A percentile compares a stretch with the other conserved stretches of the same genome.
These are phyloP conservation scores for Musa troglodytarum DNA, from an alignment of 176 grass and related monocot genomes.

Conservation along the genomic window DNA sequence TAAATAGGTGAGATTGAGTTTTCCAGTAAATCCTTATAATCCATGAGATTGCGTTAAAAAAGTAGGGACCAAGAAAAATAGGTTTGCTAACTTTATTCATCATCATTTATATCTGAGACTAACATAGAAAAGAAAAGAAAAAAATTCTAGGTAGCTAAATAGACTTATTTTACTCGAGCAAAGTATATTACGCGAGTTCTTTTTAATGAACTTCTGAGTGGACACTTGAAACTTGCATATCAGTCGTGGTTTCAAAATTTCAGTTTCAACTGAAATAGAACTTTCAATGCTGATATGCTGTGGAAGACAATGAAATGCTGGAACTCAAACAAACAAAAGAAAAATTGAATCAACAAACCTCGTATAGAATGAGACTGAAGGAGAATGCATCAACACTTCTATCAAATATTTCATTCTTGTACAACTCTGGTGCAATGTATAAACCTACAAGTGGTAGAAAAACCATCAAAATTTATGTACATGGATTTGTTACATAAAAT, in stretches of 20 bases:
- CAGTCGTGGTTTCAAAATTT: no score
- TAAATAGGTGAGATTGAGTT: no score
- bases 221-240: background rate
- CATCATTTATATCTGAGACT: no score
- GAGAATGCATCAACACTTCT: slow-evolving; percentile 78
- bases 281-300: background rate
- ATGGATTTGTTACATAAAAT: background rate
- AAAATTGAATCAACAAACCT: slow-evolving; percentile 37
- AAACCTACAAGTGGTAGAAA: slow-evolving; percentile 35
- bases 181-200: background rate
- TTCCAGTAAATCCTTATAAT: no score
- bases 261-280: background rate
- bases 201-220: background rate
- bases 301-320: background rate
- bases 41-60: no score
- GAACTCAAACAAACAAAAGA: background rate
- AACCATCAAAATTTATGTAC: background rate
- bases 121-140: no score
- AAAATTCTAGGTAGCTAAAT: no score
- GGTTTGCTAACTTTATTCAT: no score
- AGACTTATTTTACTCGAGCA: no score
- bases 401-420: slow-evolving; percentile 65
- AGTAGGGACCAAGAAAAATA: no score
- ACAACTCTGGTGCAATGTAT: slow-evolving; percentile 76
- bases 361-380: slow-evolving; percentile 82